A percentile compares a stretch with the other conserved stretches of the same genome.
Conservation (phyloP, 2,329 filamentous ascomycete species). For the Venturia nashicola region DNA sequence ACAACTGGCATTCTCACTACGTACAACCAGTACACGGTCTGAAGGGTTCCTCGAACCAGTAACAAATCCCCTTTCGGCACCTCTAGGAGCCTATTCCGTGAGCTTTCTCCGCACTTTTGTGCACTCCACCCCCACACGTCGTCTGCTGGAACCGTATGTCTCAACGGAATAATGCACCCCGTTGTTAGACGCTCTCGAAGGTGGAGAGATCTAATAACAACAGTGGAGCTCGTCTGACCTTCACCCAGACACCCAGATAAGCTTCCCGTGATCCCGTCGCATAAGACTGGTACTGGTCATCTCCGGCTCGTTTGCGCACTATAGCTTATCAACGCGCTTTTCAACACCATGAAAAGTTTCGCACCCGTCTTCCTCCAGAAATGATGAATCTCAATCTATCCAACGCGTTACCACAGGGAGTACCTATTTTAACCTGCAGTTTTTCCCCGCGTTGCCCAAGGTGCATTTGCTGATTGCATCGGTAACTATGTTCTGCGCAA, state of each 20-base stretch:
- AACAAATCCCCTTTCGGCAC: not conserved
- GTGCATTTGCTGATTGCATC: not conserved
- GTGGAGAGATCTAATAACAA: no score
- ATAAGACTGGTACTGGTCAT: not conserved
- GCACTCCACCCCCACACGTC: not conserved
- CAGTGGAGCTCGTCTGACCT: not conserved
- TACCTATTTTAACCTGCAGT: not conserved
- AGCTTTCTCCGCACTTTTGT: not conserved
- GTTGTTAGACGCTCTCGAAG: not conserved
- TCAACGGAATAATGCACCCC: not conserved
- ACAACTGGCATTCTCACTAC: not conserved
- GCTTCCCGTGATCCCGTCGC: not conserved
- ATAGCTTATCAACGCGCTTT: not conserved
- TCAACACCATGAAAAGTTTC: not conserved
- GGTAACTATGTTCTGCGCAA: not conserved
- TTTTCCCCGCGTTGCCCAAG: not conserved
- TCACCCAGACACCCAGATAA: not conserved
- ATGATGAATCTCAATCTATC: not conserved
- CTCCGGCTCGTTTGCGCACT: not conserved
- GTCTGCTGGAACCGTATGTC: not conserved
- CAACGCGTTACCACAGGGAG: not conserved
- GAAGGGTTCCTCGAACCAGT: not conserved
- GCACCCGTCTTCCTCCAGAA: not conserved
- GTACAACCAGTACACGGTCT: not conserved
- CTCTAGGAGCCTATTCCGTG: not conserved